Evolutionary conservation across 331 rosid species (phyloP), one percentile per base, ranked within the genome.

Genomic region (Stylosanthes scabra): DNA sequence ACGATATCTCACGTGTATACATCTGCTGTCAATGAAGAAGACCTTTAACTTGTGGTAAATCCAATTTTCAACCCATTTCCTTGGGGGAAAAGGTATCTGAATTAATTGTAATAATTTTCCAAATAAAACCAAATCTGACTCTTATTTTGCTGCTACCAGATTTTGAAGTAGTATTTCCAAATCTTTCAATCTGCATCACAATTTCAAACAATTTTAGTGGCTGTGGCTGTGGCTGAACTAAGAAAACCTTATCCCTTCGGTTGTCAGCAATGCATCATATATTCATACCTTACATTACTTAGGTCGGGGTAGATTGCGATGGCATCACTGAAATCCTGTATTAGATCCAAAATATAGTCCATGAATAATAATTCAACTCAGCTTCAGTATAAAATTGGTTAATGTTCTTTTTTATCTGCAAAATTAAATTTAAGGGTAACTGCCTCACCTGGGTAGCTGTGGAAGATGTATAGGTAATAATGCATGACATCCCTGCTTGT

Each of bases 401-500:
- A 49, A 12, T 13, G 25, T 29, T 31, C 6, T 31, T 31, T 0
- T 31, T 77, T 83, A 40, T 7, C 70, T 51, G 11, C 73, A 31
- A 47, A 40, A 45, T 57, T 63, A 40, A 67, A 50, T 27, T 15
- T 1, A 70, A 80, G 41, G 49, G 59, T 66, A 56, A 75, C 75
- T 42, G 74, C 62, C 74, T 79, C 40, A 84, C 99, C 96, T 94
- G 99, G 0, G 85, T 77, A 13, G 91, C 95, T 13, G 97, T 94
- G 78, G 97, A 94, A 76, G 96, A 73, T 16, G 99, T 91, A 81
- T 88, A 94, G 72, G 83, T 86, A 68, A 91, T 77, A 65, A 94
- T 85, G 27, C 99, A 94, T 42, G 97, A 60, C 99, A 94, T 94
- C 57, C 97, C 97, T 27, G 99, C 99, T 70, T 81, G 66, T 79